phyloP scores from a whole-genome alignment of 176 grass and related monocot genomes.

The Puya raimondii region DNA sequence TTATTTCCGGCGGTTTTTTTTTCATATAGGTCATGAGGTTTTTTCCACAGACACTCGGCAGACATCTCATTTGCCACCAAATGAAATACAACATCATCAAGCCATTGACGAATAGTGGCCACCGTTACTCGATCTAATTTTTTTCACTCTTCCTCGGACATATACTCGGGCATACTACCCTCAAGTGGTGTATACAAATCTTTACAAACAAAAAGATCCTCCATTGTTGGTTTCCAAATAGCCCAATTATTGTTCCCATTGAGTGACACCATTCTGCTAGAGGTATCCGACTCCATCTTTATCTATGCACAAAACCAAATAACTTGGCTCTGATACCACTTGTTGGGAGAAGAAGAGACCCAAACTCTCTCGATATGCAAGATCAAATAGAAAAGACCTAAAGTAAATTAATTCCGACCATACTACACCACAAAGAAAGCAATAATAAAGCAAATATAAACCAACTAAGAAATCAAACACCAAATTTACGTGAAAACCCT shows the following conservation, averaged over 20 bases:
- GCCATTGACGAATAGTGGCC: background rate
- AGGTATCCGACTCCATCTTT: no score
- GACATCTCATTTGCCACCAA: background rate
- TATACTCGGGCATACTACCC: background rate
- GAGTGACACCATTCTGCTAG: background rate
- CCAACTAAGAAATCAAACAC: no score
- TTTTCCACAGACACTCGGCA: background rate
- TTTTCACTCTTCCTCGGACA: background rate
- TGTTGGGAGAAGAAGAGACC: no score
- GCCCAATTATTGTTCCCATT: background rate
- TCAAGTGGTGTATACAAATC: background rate
- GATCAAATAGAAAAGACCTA: no score
- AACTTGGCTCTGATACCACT: no score
- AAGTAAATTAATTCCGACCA: no score
- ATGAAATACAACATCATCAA: constrained; percentile 12
- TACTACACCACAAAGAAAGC: no score
- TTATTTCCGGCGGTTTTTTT: constrained; percentile 1
- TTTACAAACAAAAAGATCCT: background rate
- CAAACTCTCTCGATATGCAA: no score
- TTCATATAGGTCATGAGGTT: constrained; percentile 5
- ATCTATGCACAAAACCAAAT: no score
- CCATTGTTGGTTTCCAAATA: background rate
- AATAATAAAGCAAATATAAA: no score
- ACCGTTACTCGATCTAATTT: background rate
- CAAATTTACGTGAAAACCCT: no score